Evolutionary conservation across 352 stramenopile species (phyloP).

Genomic region (Pythium utonaiense): DNA sequence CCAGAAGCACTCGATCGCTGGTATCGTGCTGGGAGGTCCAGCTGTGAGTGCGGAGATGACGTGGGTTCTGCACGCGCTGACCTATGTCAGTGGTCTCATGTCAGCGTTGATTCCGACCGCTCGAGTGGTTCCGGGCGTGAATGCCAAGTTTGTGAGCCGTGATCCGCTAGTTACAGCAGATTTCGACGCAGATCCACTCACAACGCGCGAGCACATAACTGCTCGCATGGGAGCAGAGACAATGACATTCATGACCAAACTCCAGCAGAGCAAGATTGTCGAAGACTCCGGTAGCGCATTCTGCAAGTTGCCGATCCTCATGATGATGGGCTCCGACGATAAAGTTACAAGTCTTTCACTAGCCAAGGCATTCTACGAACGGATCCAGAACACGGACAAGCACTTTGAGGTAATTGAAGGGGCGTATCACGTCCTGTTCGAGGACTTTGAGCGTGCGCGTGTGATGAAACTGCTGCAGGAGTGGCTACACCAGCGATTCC

Average conservation of each 20-base stretch:
- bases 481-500: conserved; percentile 45
- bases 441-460: conserved; percentile 54
- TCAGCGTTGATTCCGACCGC: conserved; percentile 1
- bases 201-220: conserved; percentile 13
- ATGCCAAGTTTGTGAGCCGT: conserved; percentile 8
- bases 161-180: conserved; percentile 13
- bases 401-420: conserved; percentile 48
- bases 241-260: conserved; percentile 14
- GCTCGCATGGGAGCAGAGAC: conserved; percentile 14
- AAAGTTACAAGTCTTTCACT: conserved; percentile 27
- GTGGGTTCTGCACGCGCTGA: not conserved
- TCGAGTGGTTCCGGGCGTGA: conserved; percentile 18
- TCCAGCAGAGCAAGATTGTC: conserved; percentile 14
- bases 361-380: conserved; percentile 38
- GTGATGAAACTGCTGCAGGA: conserved; percentile 34
- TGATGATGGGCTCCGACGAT: conserved; percentile 16
- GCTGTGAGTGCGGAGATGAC: conserved; percentile 20
- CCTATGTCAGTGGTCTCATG: not conserved
- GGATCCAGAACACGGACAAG: conserved; percentile 45
- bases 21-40: conserved; percentile 17
- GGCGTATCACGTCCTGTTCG: conserved; percentile 49
- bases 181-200: conserved; percentile 18
- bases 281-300: conserved; percentile 1
- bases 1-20: conserved; percentile 15
- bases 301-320: conserved; percentile 13